Base-by-base conservation (phyloP, 2,329 filamentous ascomycete genomes). In the Apiospora saccharicola region DNA sequence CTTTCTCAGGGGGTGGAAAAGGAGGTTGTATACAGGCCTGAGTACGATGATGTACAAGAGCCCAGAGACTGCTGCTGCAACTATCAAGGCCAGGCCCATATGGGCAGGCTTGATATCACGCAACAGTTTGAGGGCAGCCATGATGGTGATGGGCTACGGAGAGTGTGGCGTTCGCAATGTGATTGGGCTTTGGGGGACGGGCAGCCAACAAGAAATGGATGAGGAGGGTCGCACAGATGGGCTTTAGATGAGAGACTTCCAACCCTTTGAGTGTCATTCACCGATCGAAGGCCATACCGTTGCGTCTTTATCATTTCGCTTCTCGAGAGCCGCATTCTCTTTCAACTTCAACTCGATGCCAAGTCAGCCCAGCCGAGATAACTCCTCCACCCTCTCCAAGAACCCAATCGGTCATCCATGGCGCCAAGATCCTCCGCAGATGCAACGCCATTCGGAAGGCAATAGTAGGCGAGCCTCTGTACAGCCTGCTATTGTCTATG, bases 1-100 rank as follows among this genome's bases (percentile, higher is more conserved):
- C 22, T 73, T 72, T 30, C 74, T 61, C 19, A 78, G 74, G 26
- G 76, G 77, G 61, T 77, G 76, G 13, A 78, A 70, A 46, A 76
- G 75, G 26, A 76, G 44, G 70, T 79, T 78, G 68, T 76, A 75
- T 12, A 69, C 3, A 3, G 68, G 68, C 13, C 8, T 19, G 30
- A 69, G 3, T 2, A 24, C 44, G 41, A 68, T 7, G 43, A 68
- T 0, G 2, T 68, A 68, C 2, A 64, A 4, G 10, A 64, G 34
- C 1, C 34, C 34, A 6, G 8, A 2, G 19, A 22, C 8, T 2
- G 57, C 8, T 0, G 57, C 34, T 14, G 19, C 57, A 2, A 41
- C 12, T 4, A 64, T 24, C 34, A 64, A 13, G 57, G 57, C 19
- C 5, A 64, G 57, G 22, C 57, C 57, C 1, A 64, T 34, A 41